A percentile compares a stretch with the other conserved stretches of the same genome.
Evolutionary conservation across 192 early-diverging fungal species (phyloP).

Genomic region (Coemansia sp.): DNA sequence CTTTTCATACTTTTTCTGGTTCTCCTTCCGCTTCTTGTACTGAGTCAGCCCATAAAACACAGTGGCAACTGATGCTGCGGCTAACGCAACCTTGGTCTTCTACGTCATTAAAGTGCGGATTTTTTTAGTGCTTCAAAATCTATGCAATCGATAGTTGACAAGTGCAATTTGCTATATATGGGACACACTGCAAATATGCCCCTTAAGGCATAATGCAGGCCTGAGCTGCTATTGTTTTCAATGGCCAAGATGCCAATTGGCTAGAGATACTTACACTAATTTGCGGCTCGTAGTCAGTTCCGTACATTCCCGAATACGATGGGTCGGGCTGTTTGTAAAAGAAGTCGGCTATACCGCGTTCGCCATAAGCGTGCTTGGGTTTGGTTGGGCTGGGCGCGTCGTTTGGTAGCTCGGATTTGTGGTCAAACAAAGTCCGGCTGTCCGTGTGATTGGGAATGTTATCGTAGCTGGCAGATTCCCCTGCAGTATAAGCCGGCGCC

Average conservation of each 20-base stretch:
- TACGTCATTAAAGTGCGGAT: conserved; percentile 4
- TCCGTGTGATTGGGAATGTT: conserved; percentile 4
- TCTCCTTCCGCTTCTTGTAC: conserved; percentile 19
- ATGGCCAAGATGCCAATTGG: neutral
- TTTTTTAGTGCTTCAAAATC: too few relatives aligned
- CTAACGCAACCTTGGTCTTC: conserved; percentile 29
- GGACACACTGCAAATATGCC: neutral
- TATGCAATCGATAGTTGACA: too few relatives aligned
- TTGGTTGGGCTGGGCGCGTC: too few relatives aligned
- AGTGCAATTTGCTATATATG: too few relatives aligned
- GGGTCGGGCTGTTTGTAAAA: conserved; percentile 48
- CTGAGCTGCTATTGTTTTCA: neutral
- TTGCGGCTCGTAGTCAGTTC: conserved; percentile 42
- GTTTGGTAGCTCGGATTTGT: neutral
- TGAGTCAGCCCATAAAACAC: conserved; percentile 14
- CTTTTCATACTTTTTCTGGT: conserved; percentile 16
- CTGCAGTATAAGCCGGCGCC: neutral
- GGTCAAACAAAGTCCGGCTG: conserved; percentile 11
- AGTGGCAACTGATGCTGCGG: conserved; percentile 13
- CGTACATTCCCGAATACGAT: conserved; percentile 27
- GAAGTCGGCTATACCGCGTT: conserved; percentile 27
- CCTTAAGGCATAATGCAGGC: neutral
- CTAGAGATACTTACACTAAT: conserved; percentile 28
- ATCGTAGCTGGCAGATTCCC: conserved; percentile 29
- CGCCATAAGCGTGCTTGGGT: neutral